Conservation (phyloP, 164 flowering plant genomes). For the Houttuynia cordata region DNA sequence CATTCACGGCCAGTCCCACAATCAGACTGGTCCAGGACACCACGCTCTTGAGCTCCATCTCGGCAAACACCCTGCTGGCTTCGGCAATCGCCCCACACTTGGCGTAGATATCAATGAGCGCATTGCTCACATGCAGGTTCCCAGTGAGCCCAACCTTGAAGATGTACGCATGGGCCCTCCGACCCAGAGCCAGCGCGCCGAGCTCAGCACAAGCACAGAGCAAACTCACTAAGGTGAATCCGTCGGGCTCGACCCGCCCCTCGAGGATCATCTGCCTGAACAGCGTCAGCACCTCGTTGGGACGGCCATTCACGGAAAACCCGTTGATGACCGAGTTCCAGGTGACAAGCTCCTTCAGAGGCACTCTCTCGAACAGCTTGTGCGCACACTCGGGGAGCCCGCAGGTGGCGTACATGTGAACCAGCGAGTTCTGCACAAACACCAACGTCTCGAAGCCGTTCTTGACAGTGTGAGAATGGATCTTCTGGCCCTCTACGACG, state of each 20-base stretch:
- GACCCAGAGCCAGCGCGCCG: constrained; percentile 25
- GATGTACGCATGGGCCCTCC: constrained; percentile 22
- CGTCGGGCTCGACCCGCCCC: constrained; percentile 25
- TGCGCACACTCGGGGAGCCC: constrained; percentile 20
- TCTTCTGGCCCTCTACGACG: constrained; percentile 13
- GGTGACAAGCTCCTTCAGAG: constrained; percentile 16
- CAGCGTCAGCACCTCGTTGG: constrained; percentile 23
- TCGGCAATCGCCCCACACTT: constrained; percentile 25
- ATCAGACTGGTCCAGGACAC: constrained; percentile 30
- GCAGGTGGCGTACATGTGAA: constrained; percentile 19
- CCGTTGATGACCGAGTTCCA: constrained; percentile 32
- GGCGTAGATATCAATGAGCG: constrained; percentile 21
- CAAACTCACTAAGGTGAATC: constrained; percentile 27
- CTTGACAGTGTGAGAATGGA: constrained; percentile 13
- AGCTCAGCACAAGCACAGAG: constrained; percentile 26
- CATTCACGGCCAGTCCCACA: constrained; percentile 28
- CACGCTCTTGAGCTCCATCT: constrained; percentile 19
- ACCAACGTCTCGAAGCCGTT: constrained; percentile 17
- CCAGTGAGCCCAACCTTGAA: constrained; percentile 18
- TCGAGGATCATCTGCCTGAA: constrained; percentile 19
- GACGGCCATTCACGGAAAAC: constrained; percentile 23
- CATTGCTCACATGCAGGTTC: constrained; percentile 23
- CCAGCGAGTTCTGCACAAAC: constrained; percentile 22
- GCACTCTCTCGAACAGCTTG: constrained; percentile 18
- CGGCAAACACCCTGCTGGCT: constrained; percentile 17